Percentiles rank a stretch among this genome's conserved stretches.
These are phyloP conservation scores for Fusarium circinatum DNA, from an alignment of 2,329 filamentous ascomycete genomes.

Conservation along the genomic window DNA sequence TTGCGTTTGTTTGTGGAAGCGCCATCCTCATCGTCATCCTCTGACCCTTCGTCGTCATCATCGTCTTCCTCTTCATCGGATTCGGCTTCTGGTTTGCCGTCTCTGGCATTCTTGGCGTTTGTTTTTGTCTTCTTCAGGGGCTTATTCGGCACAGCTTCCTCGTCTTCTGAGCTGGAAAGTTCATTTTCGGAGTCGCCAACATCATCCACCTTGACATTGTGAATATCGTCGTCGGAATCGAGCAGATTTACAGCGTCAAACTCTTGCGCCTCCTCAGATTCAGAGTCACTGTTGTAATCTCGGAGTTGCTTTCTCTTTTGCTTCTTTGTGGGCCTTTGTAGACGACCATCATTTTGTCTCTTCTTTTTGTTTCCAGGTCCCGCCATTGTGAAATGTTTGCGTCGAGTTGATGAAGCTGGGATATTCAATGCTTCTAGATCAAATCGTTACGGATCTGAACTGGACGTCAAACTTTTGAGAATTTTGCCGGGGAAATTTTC, in stretches of 20 bases:
- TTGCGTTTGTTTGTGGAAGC: slow-evolving; percentile 50
- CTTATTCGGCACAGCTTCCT: slow-evolving; percentile 45
- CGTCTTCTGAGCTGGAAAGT: slow-evolving; percentile 51
- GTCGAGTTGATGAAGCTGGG: slow-evolving; percentile 13
- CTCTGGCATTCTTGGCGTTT: slow-evolving; percentile 38
- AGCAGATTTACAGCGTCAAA: slow-evolving; percentile 65
- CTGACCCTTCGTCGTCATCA: slow-evolving; percentile 43
- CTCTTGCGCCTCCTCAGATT: slow-evolving; percentile 54
- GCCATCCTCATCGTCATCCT: slow-evolving; percentile 52
- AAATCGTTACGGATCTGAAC: slow-evolving; percentile 27
- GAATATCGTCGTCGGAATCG: slow-evolving; percentile 67
- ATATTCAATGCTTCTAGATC: slow-evolving; percentile 14
- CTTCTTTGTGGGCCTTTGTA: slow-evolving; percentile 61
- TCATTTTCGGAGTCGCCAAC: slow-evolving; percentile 53
- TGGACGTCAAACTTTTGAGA: slow-evolving; percentile 43
- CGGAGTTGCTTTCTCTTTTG: slow-evolving; percentile 59
- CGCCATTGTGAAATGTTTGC: slow-evolving; percentile 45
- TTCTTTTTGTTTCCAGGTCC: slow-evolving; percentile 51
- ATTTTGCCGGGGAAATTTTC: slow-evolving; percentile 44
- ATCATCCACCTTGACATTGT: slow-evolving; percentile 64
- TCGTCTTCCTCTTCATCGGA: slow-evolving; percentile 34
- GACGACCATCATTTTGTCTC: slow-evolving; percentile 45
- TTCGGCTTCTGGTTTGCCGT: slow-evolving; percentile 38
- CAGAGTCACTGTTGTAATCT: slow-evolving; percentile 65
- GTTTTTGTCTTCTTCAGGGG: slow-evolving; percentile 46